Evolutionary conservation across 768 basidiomycete genomes (phyloP), one percentile per base, ranked within the genome.

Genomic region (Fomitopsis serialis): DNA sequence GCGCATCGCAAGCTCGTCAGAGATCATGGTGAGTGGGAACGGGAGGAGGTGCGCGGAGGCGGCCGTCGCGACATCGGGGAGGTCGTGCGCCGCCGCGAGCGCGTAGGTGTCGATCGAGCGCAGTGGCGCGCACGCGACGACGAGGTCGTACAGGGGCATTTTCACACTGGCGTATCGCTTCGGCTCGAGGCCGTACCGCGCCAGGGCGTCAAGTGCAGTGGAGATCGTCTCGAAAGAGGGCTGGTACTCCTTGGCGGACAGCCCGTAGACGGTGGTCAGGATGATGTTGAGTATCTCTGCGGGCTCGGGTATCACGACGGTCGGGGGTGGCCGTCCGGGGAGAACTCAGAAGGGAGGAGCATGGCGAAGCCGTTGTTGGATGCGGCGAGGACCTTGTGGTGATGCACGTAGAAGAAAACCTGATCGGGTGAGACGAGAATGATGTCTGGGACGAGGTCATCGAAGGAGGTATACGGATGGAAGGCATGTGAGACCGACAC

Each of bases 391-490:
- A 92, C 72, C 44, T 79, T 57, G 45, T 79, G 71, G 0, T 73
- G 69, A 65, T 91, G 87, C 7, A 84, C 84, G 62, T 91, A 89
- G 75, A 92, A 92, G 68, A 88, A 88, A 44, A 92, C 86, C 11
- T 78, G 75, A 61, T 92, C 90, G 24, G 80, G 75, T 3, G 88
- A 83, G 49, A 87, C 68, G 45, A 89, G 69, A 57, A 84, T 72
- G 35, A 81, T 57, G 65, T 92, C 84, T 1, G 86, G 80, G 2
- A 72, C 72, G 15, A 74, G 60, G 0, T 76, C 59, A 42, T 78
- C 72, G 56, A 78, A 74, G 53, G 79, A 54, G 2, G 84, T 79
- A 29, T 78, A 79, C 2, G 88, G 87, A 62, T 77, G 82, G 69
- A 92, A 92, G 0, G 86, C 85, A 25, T 89, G 89, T 6, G 89